Evolutionary conservation across 2,329 filamentous ascomycete species (phyloP).

Genomic region (Hysterium pulicare): DNA sequence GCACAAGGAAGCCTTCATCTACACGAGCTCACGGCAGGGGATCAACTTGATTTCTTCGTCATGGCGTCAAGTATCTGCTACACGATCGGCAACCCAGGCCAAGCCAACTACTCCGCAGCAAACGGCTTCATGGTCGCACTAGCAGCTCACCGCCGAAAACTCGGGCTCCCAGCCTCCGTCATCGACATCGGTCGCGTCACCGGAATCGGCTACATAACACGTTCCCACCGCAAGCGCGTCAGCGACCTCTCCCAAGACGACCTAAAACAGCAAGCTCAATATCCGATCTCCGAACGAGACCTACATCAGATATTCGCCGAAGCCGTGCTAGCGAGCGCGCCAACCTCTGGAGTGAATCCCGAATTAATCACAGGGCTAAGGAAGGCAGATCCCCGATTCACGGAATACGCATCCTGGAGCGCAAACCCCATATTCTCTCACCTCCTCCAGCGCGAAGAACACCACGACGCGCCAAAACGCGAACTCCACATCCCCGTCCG

Average conservation of each 20-base stretch:
- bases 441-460: no score
- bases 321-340: background rate
- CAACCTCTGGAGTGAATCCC: background rate
- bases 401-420: no score
- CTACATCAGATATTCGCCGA: slow-evolving; percentile 5
- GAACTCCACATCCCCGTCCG: no score
- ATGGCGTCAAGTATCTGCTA: slow-evolving; percentile 15
- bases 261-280: no score
- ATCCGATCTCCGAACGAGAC: slow-evolving; percentile 6
- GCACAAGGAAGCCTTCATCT: background rate
- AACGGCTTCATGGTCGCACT: slow-evolving; percentile 8
- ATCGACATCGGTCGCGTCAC: slow-evolving; percentile 3
- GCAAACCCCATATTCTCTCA: no score
- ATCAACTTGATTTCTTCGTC: slow-evolving; percentile 27
- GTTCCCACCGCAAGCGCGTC: no score
- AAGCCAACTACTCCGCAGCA: slow-evolving; percentile 26
- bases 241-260: no score
- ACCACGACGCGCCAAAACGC: no score
- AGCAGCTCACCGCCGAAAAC: slow-evolving; percentile 1
- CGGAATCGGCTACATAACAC: slow-evolving; percentile 4
- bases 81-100: slow-evolving; percentile 23
- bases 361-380: background rate
- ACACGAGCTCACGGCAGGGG: background rate
- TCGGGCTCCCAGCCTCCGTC: slow-evolving; percentile 1
- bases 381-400: no score